These are phyloP conservation scores for Umbelopsis sp. DNA, from an alignment of 371 early-diverging fungal species.

Conservation along the genomic window DNA sequence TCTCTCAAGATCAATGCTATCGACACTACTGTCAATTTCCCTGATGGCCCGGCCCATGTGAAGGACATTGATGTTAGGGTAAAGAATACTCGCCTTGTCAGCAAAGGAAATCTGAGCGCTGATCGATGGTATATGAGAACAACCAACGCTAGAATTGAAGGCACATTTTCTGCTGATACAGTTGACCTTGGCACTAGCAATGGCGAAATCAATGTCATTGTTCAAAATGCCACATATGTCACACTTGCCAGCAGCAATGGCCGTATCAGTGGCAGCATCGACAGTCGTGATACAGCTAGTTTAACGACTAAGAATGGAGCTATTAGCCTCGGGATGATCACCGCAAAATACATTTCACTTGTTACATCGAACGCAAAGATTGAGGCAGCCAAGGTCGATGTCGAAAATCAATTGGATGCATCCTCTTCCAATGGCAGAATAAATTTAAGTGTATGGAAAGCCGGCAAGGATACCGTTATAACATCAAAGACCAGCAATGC, in stretches of 20 bases:
- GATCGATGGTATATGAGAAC: constrained; percentile 7
- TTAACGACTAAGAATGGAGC: background rate
- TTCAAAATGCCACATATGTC: background rate
- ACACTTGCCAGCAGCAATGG: background rate
- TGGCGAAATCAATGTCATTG: background rate
- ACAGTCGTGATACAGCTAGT: background rate
- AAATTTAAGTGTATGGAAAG: background rate
- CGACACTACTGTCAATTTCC: background rate
- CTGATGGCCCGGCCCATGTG: background rate
- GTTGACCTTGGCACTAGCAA: constrained; percentile 7
- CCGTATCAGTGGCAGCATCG: background rate
- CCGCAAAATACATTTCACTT: background rate
- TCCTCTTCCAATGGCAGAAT: background rate
- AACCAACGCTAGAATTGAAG: background rate
- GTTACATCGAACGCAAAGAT: background rate
- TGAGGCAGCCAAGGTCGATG: background rate
- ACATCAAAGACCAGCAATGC: constrained; percentile 11
- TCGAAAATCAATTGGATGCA: background rate
- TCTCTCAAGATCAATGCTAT: background rate
- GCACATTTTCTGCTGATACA: background rate
- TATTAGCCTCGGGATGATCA: background rate
- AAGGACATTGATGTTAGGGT: background rate
- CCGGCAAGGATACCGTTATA: background rate
- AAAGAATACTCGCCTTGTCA: background rate
- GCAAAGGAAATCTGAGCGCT: background rate